phyloP scores from a whole-genome alignment of 2,329 filamentous ascomycete genomes.

The Fusarium camptoceras region DNA sequence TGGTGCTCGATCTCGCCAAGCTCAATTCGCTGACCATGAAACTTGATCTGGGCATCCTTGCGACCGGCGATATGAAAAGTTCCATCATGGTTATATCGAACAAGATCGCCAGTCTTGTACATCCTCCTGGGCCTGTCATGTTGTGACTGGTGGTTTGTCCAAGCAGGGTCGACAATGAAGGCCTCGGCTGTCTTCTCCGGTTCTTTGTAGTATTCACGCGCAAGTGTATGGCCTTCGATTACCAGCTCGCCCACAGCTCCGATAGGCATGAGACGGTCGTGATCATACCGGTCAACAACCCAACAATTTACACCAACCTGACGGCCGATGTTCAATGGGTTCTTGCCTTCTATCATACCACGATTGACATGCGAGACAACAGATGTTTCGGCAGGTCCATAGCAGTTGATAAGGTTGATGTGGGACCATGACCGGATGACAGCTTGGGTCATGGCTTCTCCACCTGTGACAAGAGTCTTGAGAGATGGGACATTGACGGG shows the following conservation, averaged over 20 bases:
- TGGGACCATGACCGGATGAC: slow-evolving; percentile 41
- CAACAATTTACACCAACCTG: slow-evolving; percentile 40
- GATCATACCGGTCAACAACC: slow-evolving; percentile 46
- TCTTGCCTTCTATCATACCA: slow-evolving; percentile 30
- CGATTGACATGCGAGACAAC: slow-evolving; percentile 38
- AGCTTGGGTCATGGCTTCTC: slow-evolving; percentile 42
- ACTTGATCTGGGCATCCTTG: slow-evolving; percentile 50
- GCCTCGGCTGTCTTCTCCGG: slow-evolving; percentile 48
- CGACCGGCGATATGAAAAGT: slow-evolving; percentile 44
- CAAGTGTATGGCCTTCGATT: slow-evolving; percentile 56
- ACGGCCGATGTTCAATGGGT: slow-evolving; percentile 38
- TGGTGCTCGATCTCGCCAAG: slow-evolving; percentile 50
- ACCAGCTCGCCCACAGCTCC: slow-evolving; percentile 52
- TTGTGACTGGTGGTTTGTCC: slow-evolving; percentile 5
- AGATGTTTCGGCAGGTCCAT: slow-evolving; percentile 40
- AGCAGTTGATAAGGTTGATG: slow-evolving; percentile 41
- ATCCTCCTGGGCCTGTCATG: background rate
- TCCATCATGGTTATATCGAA: slow-evolving; percentile 45
- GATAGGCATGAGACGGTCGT: slow-evolving; percentile 46
- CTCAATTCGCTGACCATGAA: slow-evolving; percentile 51
- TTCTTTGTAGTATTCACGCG: slow-evolving; percentile 62
- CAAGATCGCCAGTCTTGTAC: slow-evolving; percentile 44
- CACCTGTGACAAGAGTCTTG: slow-evolving; percentile 41
- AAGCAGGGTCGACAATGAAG: slow-evolving; percentile 42
- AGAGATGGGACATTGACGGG: slow-evolving; percentile 33